Base-by-base conservation (phyloP, 2,329 filamentous ascomycete species). In the Sphaerulina populicola region DNA sequence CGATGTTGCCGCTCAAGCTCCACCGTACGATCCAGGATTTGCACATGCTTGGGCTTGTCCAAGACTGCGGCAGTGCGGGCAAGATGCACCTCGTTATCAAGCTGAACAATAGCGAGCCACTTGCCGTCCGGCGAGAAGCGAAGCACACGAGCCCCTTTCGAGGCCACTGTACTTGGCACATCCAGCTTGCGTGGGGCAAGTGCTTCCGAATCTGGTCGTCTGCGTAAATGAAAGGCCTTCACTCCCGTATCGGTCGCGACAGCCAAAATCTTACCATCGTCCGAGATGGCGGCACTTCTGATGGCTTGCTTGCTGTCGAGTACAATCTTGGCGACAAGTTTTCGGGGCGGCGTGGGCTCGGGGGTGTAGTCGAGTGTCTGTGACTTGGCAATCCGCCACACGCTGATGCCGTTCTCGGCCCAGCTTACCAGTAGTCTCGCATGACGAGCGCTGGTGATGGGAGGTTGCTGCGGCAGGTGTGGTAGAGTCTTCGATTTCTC, bases 361-460 rank as follows among this genome's bases (percentile, higher is more conserved):
- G 39, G 18, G 18, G 58, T 59, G 11, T 47, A 50, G 2, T 52
- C 60, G 75, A 57, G 74, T 76, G 55, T 47, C 72, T 62, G 58
- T 52, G 70, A 70, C 7, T 67, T 57, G 64, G 69, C 51, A 66
- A 86, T 71, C 37, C 75, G 79, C 89, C 90, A 98, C 54, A 98
- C 79, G 60, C 85, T 83, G 44, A 97, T 76, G 66, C 94, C 86
- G 50, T 85, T 79, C 58, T 91, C 87, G 88, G 90, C 97, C 86
- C 89, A 97, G 67, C 87, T 88, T 63, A 93, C 80, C 23, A 98
- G 72, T 18, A 96, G 73, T 44, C 93, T 80, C 39, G 83, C 82
- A 38, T 78, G 78, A 1, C 83, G 74, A 3, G 90, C 86, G 58
- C 87, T 90, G 33, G 80, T 74, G 6, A 96, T 68, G 2, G 85